Evolutionary conservation across 768 basidiomycete species (phyloP), one percentile per base, ranked within the genome.

Genomic region (Cubamyces sp.): DNA sequence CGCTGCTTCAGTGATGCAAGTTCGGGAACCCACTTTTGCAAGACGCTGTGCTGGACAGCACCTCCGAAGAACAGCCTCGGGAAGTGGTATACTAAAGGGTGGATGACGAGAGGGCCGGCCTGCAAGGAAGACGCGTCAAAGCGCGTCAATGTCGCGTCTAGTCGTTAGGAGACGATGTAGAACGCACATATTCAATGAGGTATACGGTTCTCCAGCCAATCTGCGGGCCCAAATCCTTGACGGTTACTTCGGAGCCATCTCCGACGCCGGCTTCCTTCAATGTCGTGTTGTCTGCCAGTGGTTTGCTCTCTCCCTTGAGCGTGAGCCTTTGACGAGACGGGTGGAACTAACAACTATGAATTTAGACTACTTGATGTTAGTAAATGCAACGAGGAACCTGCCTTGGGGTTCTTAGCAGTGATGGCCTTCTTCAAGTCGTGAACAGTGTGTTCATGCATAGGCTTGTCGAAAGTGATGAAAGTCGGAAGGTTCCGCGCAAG

Each of bases 141-240:
- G 43, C 62, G 40, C 48, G 37, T 43, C 43, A 49, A n/a, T 26
- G 3, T 12, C 16, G 49, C 30, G 28, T 51, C 30, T n/a, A 7
- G 43, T 46, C 47, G 34, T 23, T 23, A 58, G 28, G 54, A 28
- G 16, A 43, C 1, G 14, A 30, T 21, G 52, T 11, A 26, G 3
- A 0, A 76, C 94, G 70, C 76, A 96, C 96, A 70, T 98, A 99
- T 96, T 99, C 97, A 53, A 91, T 78, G 52, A 98, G 72, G 74
- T 94, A 98, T 18, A 98, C 93, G 0, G 90, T 91, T 69, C 81
- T 82, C 92, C 96, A 98, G 69, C 85, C 82, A 47, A 96, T 78
- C 74, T 99, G 97, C 7, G 89, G 83, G 0, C 97, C 97, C 30
- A 98, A 77, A 74, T 98, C 97, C 74, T 97, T 97, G 61, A 95